Percentiles rank a stretch among this genome's conserved stretches.
Evolutionary conservation across 2,329 filamentous ascomycete species (phyloP).

Genomic region (Trichoderma polysporum): DNA sequence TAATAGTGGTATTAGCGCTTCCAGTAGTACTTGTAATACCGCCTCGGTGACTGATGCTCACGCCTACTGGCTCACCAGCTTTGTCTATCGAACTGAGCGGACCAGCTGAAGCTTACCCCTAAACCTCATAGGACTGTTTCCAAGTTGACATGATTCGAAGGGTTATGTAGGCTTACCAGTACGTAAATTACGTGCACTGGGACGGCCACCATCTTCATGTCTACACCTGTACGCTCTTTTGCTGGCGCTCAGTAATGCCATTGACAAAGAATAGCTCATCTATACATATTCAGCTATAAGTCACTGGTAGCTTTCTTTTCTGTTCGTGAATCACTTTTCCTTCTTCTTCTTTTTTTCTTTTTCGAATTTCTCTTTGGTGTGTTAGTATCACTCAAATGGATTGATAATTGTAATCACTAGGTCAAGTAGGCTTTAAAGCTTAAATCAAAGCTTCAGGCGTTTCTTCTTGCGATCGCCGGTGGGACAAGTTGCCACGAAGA

Average conservation of each 20-base stretch:
- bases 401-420: neutral
- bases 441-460: neutral
- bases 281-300: neutral
- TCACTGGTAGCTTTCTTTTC: neutral
- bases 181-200: neutral
- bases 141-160: neutral
- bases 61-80: neutral
- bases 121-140: neutral
- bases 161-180: neutral
- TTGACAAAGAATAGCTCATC: neutral
- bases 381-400: neutral
- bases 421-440: neutral
- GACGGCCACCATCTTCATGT: neutral
- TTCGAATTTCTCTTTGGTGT: neutral
- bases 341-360: neutral
- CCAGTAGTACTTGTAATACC: neutral
- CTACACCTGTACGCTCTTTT: neutral
- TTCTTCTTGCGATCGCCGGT: neutral
- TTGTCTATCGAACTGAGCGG: neutral
- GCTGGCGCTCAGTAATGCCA: neutral
- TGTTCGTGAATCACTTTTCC: neutral
- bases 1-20: neutral
- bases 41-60: neutral
- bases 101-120: neutral
- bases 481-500: neutral